Evolutionary conservation across 2,329 filamentous ascomycete species (phyloP), one percentile per base, ranked within the genome.

Genomic region (Magnaporthiopsis poae): DNA sequence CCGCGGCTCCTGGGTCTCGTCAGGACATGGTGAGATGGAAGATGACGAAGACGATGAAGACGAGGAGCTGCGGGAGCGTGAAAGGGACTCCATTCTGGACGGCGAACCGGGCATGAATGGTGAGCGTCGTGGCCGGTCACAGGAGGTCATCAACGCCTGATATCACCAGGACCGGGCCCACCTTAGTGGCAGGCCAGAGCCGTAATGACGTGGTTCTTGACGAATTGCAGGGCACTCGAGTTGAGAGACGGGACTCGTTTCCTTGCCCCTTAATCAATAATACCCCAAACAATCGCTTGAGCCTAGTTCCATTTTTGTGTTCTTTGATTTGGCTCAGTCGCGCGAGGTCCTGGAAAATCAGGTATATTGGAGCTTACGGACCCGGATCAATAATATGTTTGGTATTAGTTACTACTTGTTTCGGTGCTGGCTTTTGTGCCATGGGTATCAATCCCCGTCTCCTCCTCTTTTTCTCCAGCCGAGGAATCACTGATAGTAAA

Each of bases 1-100:
- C 74, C 84, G 88, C 67, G 91, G 94, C 74, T 91, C 90, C 15
- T 97, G 94, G 94, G 87, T 93, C 52, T 89, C 89, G 8, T 90
- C 90, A 18, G 85, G 86, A 59, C 80, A 90, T 73, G 80, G 80
- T 27, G 82, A 82, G 27, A 80, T 86, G 66, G 88, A 90, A 1
- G 87, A 89, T 25, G 86, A 88, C 12, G 86, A 88, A 15, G 86
- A 88, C 27, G 84, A 85, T 36, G 86, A 88, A 18, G 82, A 81
- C 1, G 80, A 83, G 13, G 78, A 78, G 7, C 70, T 72, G 21
- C 74, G 67, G 13, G 60, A 72, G 18, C 71, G 73, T 12, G 72
- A 70, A 29, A 67, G 68, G 29, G 78, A 78, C 5, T 85, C 83
- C 3, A 76, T 80, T 29, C 74, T 82, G n/a, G 83, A 83, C 63